Percentiles rank a stretch among this genome's conserved stretches.
These are phyloP conservation scores for Tylopilus felleus DNA, from an alignment of 768 basidiomycete genomes.

Conservation along the genomic window DNA sequence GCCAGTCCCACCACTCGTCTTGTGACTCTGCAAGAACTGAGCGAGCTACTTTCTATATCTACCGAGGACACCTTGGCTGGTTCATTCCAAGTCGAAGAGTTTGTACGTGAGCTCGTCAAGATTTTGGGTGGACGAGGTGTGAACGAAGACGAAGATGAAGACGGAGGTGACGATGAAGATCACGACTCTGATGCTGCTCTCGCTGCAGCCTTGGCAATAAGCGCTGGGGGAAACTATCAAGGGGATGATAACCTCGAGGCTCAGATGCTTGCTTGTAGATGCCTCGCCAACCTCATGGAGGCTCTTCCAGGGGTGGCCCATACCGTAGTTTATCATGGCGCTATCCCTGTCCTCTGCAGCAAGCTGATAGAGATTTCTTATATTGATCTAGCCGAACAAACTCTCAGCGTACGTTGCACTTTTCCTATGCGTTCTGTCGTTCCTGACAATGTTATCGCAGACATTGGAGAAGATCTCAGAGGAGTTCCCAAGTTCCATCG, in stretches of 20 bases:
- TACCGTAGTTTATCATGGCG: slow-evolving; percentile 96
- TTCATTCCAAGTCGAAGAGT: slow-evolving; percentile 92
- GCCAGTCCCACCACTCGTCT: slow-evolving; percentile 85
- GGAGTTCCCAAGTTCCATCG: slow-evolving; percentile 94
- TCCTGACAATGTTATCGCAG: slow-evolving; percentile 40
- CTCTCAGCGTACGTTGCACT: slow-evolving; percentile 75
- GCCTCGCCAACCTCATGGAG: slow-evolving; percentile 97
- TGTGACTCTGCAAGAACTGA: slow-evolving; percentile 88
- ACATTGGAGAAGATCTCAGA: slow-evolving; percentile 98
- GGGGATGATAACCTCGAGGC: slow-evolving; percentile 90
- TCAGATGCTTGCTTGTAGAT: slow-evolving; percentile 93
- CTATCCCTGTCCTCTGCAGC: slow-evolving; percentile 95
- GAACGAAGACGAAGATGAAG: slow-evolving; percentile 70
- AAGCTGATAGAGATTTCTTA: slow-evolving; percentile 96
- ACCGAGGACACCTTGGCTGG: slow-evolving; percentile 96
- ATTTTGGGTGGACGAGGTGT: slow-evolving; percentile 81
- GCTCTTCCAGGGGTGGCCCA: slow-evolving; percentile 98
- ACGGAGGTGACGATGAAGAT: slow-evolving; percentile 60
- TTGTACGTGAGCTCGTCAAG: slow-evolving; percentile 86
- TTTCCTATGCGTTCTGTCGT: neutral
- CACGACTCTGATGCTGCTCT: slow-evolving; percentile 85
- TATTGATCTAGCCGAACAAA: slow-evolving; percentile 98
- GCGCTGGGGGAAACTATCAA: slow-evolving; percentile 61
- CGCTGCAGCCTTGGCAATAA: slow-evolving; percentile 84
- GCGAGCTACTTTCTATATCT: slow-evolving; percentile 91